Evolutionary conservation across 768 basidiomycete species (phyloP), one percentile per base, ranked within the genome.

Genomic region (Russula sp.): DNA sequence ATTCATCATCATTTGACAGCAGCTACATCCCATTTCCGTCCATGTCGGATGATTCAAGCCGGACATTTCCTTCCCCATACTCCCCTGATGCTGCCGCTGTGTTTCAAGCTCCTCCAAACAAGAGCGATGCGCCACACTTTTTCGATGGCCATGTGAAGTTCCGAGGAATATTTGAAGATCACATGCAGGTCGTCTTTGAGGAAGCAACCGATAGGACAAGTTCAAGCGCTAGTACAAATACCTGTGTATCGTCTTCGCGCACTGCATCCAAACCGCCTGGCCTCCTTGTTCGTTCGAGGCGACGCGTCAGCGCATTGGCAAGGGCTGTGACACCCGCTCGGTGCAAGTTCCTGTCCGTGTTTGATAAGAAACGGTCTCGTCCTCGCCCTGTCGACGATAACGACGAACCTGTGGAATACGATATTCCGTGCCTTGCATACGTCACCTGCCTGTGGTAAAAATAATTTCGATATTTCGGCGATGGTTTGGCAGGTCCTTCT

Each of bases 371-470:
- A 36, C 64, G 54, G 20, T 30, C 13, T 10, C 3, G 24, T 13
- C 38, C 54, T 40, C 26, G 36, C 32, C 32, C 7, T 18, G 40
- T 20, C 28, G 40, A 44, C 30, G 38, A 51, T 30, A 49, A 57
- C 36, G 10, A 57, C 7, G 48, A 65, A 26, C 30, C 38, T 53
- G 50, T 38, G 4, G 54, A 65, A 14, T 52, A 57, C 26, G 64
- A 61, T 22, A 65, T 65, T 20, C 64, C 64, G 52, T 65, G 64
- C 42, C 64, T 65, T 38, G 64, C 64, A 9, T 65, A 65, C 38
- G 52, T 65, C 24, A 52, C 64, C 0, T 65, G 64, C 36, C 7
- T 65, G 36, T 46, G 64, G 64, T 65, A 24, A 40, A n/a, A 40
- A 5, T 18, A 52, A 40, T 3, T 49, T 32, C 3, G 24, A 50